These are phyloP conservation scores for Cyberlindnera mycetangii DNA, from an alignment of 805 yeast species.

Conservation along the genomic window DNA sequence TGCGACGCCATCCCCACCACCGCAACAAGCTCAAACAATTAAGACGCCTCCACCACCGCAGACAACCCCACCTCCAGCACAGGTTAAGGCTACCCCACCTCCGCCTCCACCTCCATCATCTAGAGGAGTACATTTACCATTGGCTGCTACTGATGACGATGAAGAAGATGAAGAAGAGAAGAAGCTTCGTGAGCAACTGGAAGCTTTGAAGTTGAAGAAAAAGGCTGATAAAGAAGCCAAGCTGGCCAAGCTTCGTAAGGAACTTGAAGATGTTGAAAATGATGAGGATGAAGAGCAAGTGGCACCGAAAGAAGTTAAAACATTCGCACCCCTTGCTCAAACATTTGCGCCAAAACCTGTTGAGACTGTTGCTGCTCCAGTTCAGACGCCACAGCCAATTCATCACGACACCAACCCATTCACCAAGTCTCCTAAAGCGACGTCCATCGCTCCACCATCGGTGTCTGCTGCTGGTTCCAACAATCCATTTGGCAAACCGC, in stretches of 20 bases:
- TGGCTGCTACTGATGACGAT: constrained; percentile 27
- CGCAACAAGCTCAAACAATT: neutral
- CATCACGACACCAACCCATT: constrained; percentile 29
- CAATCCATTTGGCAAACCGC: constrained; percentile 61
- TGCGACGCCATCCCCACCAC: constrained; percentile 20
- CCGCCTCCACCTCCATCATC: constrained; percentile 11
- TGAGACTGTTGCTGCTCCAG: constrained; percentile 4
- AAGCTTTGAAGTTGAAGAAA: constrained; percentile 46
- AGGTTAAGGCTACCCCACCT: constrained; percentile 3
- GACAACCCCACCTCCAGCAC: constrained; percentile 3
- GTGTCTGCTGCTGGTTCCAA: constrained; percentile 29
- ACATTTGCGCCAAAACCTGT: constrained; percentile 22
- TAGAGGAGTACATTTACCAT: constrained; percentile 1
- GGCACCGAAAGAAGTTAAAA: constrained; percentile 15
- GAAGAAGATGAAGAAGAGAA: constrained; percentile 50
- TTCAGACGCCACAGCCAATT: constrained; percentile 8
- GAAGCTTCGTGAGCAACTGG: constrained; percentile 38
- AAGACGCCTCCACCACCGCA: constrained; percentile 1
- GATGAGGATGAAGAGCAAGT: constrained; percentile 39
- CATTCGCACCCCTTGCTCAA: constrained; percentile 21
- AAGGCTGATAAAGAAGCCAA: constrained; percentile 59
- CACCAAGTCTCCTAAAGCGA: constrained; percentile 13
- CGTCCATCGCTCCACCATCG: constrained; percentile 6
- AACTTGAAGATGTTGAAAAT: constrained; percentile 53
- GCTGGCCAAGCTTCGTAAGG: constrained; percentile 53